Percentiles rank a stretch among this genome's conserved stretches.
Evolutionary conservation across 177 flowering plant genomes (phyloP).

Genomic region (Vitis hybrid): DNA sequence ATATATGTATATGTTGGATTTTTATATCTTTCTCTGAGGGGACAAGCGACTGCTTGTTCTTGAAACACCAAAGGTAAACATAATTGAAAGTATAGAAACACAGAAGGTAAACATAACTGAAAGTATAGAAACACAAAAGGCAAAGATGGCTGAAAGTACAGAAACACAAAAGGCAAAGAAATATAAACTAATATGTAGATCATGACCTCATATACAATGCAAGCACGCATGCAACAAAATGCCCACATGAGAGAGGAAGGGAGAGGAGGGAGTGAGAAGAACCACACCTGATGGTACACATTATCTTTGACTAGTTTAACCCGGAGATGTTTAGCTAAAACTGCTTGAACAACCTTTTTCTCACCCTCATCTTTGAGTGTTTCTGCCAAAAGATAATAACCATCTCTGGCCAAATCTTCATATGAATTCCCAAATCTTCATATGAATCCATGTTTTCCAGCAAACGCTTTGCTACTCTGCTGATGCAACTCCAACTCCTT

Average conservation of each 20-base stretch:
- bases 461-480: constrained; percentile 87
- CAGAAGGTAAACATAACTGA: background rate
- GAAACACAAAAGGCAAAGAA: no score
- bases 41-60: constrained; percentile 20
- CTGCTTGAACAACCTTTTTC: constrained; percentile 66
- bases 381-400: constrained; percentile 84
- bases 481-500: constrained; percentile 88
- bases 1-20: no score
- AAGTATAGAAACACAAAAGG: background rate
- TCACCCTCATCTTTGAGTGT: constrained; percentile 77
- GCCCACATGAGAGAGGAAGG: background rate
- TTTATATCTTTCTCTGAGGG: no score
- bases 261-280: constrained; percentile 1
- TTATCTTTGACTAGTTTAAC: constrained; percentile 48
- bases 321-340: constrained; percentile 60
- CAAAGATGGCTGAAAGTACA: no score
- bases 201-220: background rate
- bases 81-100: background rate
- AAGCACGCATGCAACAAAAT: background rate
- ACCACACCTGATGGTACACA: constrained; percentile 56
- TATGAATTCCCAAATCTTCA: constrained; percentile 49
- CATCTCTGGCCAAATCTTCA: constrained; percentile 83
- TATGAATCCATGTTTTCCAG: constrained; percentile 97
- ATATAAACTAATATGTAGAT: no score
- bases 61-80: background rate